Conservation (phyloP, 2,329 filamentous ascomycete species). For the Penicillium sp. region DNA sequence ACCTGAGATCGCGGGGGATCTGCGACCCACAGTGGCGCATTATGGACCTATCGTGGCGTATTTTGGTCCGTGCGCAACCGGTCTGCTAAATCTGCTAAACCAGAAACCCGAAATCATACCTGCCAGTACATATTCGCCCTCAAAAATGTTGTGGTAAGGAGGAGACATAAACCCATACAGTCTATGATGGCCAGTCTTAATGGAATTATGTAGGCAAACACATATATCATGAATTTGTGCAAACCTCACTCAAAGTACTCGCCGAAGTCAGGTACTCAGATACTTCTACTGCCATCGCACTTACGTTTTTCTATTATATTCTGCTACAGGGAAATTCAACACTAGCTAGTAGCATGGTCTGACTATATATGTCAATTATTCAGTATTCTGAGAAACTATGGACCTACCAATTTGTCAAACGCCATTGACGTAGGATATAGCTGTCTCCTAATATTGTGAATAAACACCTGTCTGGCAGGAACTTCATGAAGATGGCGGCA, state of each 20-base stretch:
- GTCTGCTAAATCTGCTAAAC: neutral
- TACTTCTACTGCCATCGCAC: neutral
- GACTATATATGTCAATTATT: neutral
- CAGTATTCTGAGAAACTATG: neutral
- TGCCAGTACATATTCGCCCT: neutral
- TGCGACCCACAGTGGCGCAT: conserved; percentile 1
- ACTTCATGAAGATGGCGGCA: too few species aligned
- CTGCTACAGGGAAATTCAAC: too few species aligned
- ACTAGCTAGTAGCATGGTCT: neutral
- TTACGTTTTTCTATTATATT: too few species aligned
- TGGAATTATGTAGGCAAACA: too few species aligned
- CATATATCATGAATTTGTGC: neutral
- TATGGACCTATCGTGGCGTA: too few species aligned
- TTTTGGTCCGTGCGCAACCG: neutral
- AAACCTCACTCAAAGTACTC: neutral
- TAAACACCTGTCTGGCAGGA: too few species aligned
- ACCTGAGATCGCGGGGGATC: neutral
- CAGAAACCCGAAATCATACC: too few species aligned
- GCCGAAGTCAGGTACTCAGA: neutral
- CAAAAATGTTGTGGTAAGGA: neutral
- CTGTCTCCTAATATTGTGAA: too few species aligned
- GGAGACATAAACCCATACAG: neutral
- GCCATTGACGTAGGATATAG: neutral
- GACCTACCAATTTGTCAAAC: neutral
- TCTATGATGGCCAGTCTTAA: neutral